Conservation (phyloP, 1,284 basidiomycete genomes). For the Ganoderma leucocontextum region DNA sequence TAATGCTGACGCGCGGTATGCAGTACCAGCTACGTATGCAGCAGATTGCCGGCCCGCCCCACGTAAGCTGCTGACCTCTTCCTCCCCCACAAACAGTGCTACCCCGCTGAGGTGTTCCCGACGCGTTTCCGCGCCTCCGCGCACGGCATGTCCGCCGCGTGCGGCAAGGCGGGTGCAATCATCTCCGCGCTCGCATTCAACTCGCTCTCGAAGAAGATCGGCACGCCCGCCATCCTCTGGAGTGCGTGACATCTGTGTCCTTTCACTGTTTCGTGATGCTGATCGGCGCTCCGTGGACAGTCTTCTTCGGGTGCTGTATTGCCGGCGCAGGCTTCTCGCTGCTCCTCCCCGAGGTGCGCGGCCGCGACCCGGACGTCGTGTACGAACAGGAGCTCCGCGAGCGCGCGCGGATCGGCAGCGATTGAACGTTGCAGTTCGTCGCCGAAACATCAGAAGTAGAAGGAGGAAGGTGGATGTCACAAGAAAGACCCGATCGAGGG, state of each 20-base stretch:
- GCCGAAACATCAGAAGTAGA: background rate
- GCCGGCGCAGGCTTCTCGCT: constrained; percentile 70
- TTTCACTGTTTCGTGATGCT: constrained; percentile 18
- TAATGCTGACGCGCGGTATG: constrained; percentile 2
- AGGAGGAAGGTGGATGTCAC: background rate
- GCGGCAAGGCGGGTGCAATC: constrained; percentile 85
- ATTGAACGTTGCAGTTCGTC: background rate
- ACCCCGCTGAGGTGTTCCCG: constrained; percentile 90
- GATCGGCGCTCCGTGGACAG: constrained; percentile 39
- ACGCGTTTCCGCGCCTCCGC: constrained; percentile 83
- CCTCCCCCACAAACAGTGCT: constrained; percentile 49
- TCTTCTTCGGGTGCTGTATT: constrained; percentile 69
- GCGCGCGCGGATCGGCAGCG: background rate
- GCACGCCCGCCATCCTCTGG: constrained; percentile 69
- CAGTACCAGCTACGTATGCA: constrained; percentile 64
- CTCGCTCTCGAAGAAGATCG: constrained; percentile 68
- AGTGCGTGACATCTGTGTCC: constrained; percentile 53
- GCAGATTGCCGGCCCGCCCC: background rate
- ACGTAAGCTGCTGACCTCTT: background rate
- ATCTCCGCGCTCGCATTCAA: constrained; percentile 86
- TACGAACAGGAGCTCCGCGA: constrained; percentile 56
- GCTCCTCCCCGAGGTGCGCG: constrained; percentile 83
- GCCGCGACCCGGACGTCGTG: constrained; percentile 74
- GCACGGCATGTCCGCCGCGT: constrained; percentile 84
- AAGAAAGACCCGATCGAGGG: background rate